These are phyloP conservation scores for Apiotrichum siamense DNA, from an alignment of 1,284 basidiomycete genomes.

Conservation along the genomic window DNA sequence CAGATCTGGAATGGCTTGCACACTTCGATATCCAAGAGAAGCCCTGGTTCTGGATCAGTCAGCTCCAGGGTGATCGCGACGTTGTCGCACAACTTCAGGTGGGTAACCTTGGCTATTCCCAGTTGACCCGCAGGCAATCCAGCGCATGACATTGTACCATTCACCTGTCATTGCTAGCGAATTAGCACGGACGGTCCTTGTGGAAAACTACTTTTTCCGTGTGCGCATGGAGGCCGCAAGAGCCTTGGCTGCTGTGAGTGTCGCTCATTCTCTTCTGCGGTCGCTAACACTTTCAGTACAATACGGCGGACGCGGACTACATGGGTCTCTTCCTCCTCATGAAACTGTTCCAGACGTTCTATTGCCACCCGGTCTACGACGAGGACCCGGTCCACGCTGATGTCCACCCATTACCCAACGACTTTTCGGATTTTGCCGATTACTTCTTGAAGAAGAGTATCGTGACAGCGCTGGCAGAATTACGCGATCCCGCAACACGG, in stretches of 20 bases:
- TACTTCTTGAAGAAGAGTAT: constrained; percentile 80
- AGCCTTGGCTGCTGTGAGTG: constrained; percentile 72
- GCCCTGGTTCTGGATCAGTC: constrained; percentile 98
- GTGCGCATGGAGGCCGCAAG: constrained; percentile 91
- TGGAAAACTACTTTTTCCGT: constrained; percentile 95
- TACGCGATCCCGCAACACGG: constrained; percentile 31
- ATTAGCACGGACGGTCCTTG: constrained; percentile 85
- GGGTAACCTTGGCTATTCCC: constrained; percentile 26
- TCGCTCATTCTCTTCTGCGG: neutral
- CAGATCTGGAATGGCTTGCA: constrained; percentile 98
- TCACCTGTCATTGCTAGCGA: constrained; percentile 85
- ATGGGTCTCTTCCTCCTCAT: constrained; percentile 92
- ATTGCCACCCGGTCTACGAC: constrained; percentile 81
- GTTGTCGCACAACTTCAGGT: constrained; percentile 97
- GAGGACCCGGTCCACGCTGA: constrained; percentile 75
- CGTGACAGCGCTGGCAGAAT: constrained; percentile 31
- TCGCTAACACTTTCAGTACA: constrained; percentile 24
- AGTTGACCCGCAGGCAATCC: constrained; percentile 60
- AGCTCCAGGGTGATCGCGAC: constrained; percentile 91
- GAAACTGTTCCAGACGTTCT: constrained; percentile 83
- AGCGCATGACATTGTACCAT: constrained; percentile 72
- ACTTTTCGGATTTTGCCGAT: constrained; percentile 84
- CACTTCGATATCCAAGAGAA: constrained; percentile 88
- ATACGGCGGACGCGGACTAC: constrained; percentile 36
- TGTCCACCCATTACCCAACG: constrained; percentile 86